Evolutionary conservation across 768 basidiomycete genomes (phyloP).

Genomic region (Ephemerocybe angulata): DNA sequence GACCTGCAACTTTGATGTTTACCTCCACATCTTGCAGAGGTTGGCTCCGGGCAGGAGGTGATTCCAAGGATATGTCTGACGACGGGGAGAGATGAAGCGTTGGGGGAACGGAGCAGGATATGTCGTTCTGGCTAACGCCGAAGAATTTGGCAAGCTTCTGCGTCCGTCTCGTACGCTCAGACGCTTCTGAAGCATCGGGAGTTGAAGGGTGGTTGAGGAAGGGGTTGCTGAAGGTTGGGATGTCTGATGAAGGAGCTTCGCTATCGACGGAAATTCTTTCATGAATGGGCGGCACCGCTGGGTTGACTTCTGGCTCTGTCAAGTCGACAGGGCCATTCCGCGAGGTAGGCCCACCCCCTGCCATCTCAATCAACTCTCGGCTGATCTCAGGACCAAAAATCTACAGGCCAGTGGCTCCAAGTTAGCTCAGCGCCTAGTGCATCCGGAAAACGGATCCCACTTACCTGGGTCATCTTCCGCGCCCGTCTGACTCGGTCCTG

Average conservation of each 20-base stretch:
- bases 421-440: neutral
- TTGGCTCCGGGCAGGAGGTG: neutral
- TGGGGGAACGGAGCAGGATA: slow-evolving; percentile 26
- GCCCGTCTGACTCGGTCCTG: slow-evolving; percentile 43
- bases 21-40: slow-evolving; percentile 23
- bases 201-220: neutral
- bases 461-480: slow-evolving; percentile 50
- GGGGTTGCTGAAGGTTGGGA: neutral
- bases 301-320: slow-evolving; percentile 27
- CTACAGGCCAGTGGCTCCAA: slow-evolving; percentile 23
- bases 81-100: too few species aligned
- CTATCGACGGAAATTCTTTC: too few species aligned
- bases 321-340: slow-evolving; percentile 43
- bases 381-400: slow-evolving; percentile 49
- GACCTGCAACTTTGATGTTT: slow-evolving; percentile 36
- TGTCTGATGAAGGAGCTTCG: too few species aligned
- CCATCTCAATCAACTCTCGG: too few species aligned
- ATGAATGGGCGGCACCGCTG: neutral
- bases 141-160: slow-evolving; percentile 57
- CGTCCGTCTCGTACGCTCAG: slow-evolving; percentile 36
- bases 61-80: neutral
- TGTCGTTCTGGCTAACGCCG: slow-evolving; percentile 47
- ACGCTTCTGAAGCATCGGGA: neutral
- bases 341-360: too few species aligned
- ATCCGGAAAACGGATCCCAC: neutral